A percentile compares a stretch with the other conserved stretches of the same genome.
These are phyloP conservation scores for Chondrostereum purpureum DNA, from an alignment of 1,284 basidiomycete genomes.

Conservation along the genomic window DNA sequence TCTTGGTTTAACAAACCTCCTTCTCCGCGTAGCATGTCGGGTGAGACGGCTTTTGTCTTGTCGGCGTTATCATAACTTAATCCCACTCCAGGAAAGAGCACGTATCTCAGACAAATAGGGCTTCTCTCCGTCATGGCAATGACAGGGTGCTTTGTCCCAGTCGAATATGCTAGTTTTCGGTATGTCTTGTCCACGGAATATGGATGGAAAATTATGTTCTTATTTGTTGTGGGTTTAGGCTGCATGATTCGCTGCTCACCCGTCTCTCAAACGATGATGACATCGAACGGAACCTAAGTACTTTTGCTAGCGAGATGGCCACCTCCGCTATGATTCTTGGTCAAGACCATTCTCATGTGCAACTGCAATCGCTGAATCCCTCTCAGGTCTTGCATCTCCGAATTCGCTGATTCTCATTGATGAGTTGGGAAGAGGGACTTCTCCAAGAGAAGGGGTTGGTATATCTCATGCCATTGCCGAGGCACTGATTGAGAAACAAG, in stretches of 20 bases:
- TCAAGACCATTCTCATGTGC: constrained; percentile 15
- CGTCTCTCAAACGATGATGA: constrained; percentile 91
- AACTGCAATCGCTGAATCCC: background rate
- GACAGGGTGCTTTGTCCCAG: constrained; percentile 87
- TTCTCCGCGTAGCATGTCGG: background rate
- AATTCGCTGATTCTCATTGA: constrained; percentile 81
- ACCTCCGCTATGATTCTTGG: constrained; percentile 85
- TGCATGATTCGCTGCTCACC: constrained; percentile 80
- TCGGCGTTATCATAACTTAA: constrained; percentile 4
- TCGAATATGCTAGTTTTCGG: constrained; percentile 84
- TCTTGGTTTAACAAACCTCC: constrained; percentile 1
- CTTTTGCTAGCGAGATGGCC: constrained; percentile 91
- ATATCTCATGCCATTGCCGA: constrained; percentile 93
- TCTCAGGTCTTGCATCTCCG: constrained; percentile 67
- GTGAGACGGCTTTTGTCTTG: background rate
- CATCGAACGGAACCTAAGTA: constrained; percentile 82
- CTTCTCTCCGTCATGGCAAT: constrained; percentile 82
- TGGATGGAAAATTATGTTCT: too few relatives aligned
- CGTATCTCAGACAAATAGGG: constrained; percentile 84
- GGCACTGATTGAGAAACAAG: constrained; percentile 70
- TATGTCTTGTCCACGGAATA: too few relatives aligned
- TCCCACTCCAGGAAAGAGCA: constrained; percentile 91
- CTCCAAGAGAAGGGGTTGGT: constrained; percentile 81
- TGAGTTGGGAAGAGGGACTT: constrained; percentile 86
- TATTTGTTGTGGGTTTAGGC: constrained; percentile 32